Evolutionary conservation across 1,284 basidiomycete species (phyloP), one percentile per base, ranked within the genome.

Genomic region (Sporisorium sorghi): DNA sequence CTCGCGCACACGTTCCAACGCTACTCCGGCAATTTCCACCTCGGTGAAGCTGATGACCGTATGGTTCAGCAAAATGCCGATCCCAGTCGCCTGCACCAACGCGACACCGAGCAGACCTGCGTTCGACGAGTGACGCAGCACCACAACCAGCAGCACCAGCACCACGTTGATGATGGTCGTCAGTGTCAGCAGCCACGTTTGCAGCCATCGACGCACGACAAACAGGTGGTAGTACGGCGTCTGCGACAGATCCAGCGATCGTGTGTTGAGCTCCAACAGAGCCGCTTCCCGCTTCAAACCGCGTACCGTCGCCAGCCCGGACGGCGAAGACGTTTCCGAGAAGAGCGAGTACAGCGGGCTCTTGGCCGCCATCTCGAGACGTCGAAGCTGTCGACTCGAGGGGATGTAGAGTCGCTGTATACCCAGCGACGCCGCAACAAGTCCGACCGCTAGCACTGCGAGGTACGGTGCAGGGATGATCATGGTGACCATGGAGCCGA

Each of bases 21-120:
- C 81, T 9, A 85, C 81, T 10, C 79, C 76, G 0, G 81, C 83
- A 55, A 85, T 85, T 56, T 85, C 85, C n/a, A 81, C 74, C 17
- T 79, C 73, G 24, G 82, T 83, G 67, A 81, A 84, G 37, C 77
- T 67, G 51, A 83, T 56, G 6, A 82, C 50, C 15, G 47, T 51
- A 37, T 61, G 46, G 46, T 77, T 79, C 47, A 83, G 58, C 32
- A 53, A 14, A 8, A 51, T 32, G 12, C 72, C 68, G 2, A 84
- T 26, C 5, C 53, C 33, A 0, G 77, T 80, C 4, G 83, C 69
- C 24, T 84, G 78, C 5, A 80, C 76, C 19, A 85, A 73, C 12
- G 84, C 82, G 7, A 85, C 82, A 37, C 85, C 85, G 12, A 85
- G 59, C 23, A 79, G 67, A 33, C 74, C 83, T 6, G 66, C 71